A percentile compares a stretch with the other conserved stretches of the same genome.
Conservation (phyloP, 2,329 filamentous ascomycete genomes). For the Aureobasidium sp. region DNA sequence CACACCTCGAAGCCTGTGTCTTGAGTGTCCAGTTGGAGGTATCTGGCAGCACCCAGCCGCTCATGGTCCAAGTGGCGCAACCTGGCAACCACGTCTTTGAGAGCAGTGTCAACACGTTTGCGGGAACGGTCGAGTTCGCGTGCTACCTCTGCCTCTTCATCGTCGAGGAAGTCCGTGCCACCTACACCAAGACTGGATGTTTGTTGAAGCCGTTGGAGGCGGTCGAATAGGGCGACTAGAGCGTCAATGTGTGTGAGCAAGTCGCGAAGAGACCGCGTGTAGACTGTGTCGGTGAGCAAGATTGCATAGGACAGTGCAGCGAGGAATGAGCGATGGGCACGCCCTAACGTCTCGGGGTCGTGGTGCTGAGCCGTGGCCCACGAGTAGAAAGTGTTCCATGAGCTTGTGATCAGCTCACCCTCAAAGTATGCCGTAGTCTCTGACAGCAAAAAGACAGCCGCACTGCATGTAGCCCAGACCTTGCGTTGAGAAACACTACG, state of each 20-base stretch:
- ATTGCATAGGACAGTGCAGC: conserved; percentile 57
- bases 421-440: conserved; percentile 86
- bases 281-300: conserved; percentile 55
- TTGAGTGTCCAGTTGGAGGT: conserved; percentile 20
- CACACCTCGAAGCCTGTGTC: conserved; percentile 54
- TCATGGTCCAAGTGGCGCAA: conserved; percentile 53
- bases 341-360: conserved; percentile 77
- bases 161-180: conserved; percentile 45
- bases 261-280: conserved; percentile 57
- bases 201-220: conserved; percentile 67
- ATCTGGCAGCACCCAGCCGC: conserved; percentile 28
- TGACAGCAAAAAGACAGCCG: conserved; percentile 79
- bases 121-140: conserved; percentile 57
- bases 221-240: conserved; percentile 66
- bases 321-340: conserved; percentile 72
- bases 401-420: conserved; percentile 73
- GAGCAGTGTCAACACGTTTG: conserved; percentile 55
- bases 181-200: conserved; percentile 74
- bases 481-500: conserved; percentile 64
- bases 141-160: conserved; percentile 63
- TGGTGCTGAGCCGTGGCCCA: conserved; percentile 52
- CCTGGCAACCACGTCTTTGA: conserved; percentile 52
- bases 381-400: conserved; percentile 68
- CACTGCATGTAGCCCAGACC: conserved; percentile 83
- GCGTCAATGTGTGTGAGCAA: conserved; percentile 71